Evolutionary conservation across 2,329 filamentous ascomycete species (phyloP).

Genomic region (Trichoderma pleuroti): DNA sequence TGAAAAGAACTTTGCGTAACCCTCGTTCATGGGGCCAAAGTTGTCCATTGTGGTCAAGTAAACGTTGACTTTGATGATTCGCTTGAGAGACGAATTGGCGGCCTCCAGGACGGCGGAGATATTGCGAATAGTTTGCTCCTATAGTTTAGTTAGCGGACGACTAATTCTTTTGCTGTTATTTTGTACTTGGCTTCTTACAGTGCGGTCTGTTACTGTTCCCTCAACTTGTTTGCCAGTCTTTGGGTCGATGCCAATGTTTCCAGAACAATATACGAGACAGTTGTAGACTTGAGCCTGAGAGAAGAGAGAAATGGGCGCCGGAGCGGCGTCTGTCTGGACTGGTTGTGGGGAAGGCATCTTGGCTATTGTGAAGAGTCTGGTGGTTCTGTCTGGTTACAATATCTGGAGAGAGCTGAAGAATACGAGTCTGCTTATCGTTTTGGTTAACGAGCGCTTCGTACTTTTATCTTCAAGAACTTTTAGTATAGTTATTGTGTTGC

Average conservation of each 20-base stretch:
- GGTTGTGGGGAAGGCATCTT: conserved; percentile 8
- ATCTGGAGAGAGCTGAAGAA: neutral
- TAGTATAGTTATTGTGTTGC: neutral
- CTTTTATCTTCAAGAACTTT: neutral
- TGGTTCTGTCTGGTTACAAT: neutral
- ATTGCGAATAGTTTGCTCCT: conserved; percentile 56
- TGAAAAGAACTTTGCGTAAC: conserved; percentile 49
- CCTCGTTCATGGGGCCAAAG: conserved; percentile 58
- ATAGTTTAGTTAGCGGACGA: neutral
- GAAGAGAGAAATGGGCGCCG: conserved; percentile 49
- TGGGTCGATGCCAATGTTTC: conserved; percentile 56
- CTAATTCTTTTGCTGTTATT: no score
- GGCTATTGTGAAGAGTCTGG: neutral
- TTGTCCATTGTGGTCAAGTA: conserved; percentile 64
- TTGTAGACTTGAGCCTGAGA: conserved; percentile 59
- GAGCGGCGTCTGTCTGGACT: conserved; percentile 17
- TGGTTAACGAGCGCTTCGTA: neutral
- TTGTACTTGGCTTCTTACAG: neutral
- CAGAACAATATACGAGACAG: conserved; percentile 67
- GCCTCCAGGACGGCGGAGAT: conserved; percentile 57
- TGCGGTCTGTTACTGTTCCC: conserved; percentile 51
- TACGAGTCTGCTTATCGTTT: neutral
- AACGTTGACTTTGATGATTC: conserved; percentile 65
- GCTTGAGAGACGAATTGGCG: conserved; percentile 55
- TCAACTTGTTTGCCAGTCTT: conserved; percentile 46